Percentiles rank a stretch among this genome's conserved stretches.
Evolutionary conservation across 441 rosid species (phyloP).

Genomic region (Populus hybrid): DNA sequence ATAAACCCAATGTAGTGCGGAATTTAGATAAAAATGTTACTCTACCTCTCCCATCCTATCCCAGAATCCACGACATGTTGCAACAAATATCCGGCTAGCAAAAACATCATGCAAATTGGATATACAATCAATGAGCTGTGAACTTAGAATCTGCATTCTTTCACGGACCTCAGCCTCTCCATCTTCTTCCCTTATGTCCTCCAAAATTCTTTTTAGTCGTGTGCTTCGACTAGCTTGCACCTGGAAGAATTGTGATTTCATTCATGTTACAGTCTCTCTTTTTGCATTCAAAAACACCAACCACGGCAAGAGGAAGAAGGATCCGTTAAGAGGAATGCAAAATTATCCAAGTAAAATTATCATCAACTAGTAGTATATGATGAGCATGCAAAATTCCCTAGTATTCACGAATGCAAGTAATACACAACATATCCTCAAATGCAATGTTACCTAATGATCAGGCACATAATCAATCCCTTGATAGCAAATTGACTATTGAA

Average conservation of each 20-base stretch:
- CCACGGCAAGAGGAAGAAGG: neutral
- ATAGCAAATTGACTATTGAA: neutral
- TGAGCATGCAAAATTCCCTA: neutral
- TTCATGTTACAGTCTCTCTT: neutral
- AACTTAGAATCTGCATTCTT: slow-evolving; percentile 74
- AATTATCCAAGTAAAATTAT: neutral
- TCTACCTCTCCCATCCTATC: slow-evolving; percentile 94
- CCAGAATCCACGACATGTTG: slow-evolving; percentile 88
- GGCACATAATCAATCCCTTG: too few species aligned
- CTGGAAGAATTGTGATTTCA: slow-evolving; percentile 34
- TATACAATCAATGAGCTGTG: slow-evolving; percentile 66
- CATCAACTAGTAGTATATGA: neutral
- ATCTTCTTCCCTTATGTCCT: slow-evolving; percentile 87
- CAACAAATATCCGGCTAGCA: slow-evolving; percentile 72
- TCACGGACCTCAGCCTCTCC: slow-evolving; percentile 89
- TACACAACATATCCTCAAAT: neutral
- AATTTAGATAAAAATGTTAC: neutral
- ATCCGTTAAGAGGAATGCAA: neutral
- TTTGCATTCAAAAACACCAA: neutral
- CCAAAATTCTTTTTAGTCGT: slow-evolving; percentile 75
- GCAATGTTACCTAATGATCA: neutral
- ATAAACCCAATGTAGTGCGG: neutral
- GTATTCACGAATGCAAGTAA: neutral
- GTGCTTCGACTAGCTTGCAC: slow-evolving; percentile 68
- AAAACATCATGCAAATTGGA: slow-evolving; percentile 81